These are phyloP conservation scores for Arabidopsis hybrid DNA, from an alignment of 441 rosid species.

Conservation along the genomic window DNA sequence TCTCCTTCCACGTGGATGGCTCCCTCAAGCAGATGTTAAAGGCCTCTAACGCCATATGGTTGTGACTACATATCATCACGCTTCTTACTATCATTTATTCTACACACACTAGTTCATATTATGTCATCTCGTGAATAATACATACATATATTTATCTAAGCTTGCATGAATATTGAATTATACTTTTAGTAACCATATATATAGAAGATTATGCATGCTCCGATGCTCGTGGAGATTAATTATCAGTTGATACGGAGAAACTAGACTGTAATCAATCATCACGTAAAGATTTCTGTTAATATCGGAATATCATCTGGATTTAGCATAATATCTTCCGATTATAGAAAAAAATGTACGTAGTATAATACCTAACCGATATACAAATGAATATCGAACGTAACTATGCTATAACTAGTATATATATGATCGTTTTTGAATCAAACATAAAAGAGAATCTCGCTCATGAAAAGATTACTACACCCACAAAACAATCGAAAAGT, in stretches of 20 bases:
- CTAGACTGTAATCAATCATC: background rate
- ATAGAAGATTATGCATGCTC: background rate
- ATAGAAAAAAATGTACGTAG: background rate
- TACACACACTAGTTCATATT: background rate
- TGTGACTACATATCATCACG: constrained; percentile 47
- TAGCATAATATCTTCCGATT: background rate
- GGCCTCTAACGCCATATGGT: constrained; percentile 91
- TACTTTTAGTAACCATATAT: background rate
- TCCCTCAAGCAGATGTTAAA: constrained; percentile 80
- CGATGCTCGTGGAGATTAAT: background rate
- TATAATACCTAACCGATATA: background rate
- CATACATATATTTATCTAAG: background rate
- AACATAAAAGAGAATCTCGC: background rate
- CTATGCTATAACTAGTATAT: too few species aligned
- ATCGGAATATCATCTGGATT: background rate
- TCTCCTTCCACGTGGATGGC: constrained; percentile 83
- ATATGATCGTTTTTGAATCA: background rate
- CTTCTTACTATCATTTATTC: background rate
- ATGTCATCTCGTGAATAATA: background rate
- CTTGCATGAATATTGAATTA: background rate
- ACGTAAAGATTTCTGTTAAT: background rate
- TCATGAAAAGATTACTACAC: background rate
- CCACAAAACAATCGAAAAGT: background rate
- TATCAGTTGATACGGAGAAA: background rate
- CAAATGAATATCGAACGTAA: background rate